Evolutionary conservation across 140 eudicot genomes (phyloP), one percentile per base, ranked within the genome.

Genomic region (Ambrosia hybrid): DNA sequence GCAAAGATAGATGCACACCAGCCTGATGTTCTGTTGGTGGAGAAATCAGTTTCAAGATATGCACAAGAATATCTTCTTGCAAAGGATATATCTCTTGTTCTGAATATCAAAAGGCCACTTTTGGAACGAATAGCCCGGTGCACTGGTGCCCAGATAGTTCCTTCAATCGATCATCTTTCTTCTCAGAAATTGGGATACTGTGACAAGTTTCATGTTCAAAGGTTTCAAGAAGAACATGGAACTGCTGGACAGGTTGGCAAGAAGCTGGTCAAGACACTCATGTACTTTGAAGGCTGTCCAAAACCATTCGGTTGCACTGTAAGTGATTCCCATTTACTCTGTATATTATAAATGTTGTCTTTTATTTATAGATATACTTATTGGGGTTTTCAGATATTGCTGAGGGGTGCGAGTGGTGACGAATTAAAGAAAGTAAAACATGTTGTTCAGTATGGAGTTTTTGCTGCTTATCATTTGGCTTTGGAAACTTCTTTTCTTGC

Each of bases 201-300:
- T 58, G 99, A 94, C 41, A 34, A 65, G 80, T 91, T 94, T 81
- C 96, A 86, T 79, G 96, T 94, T 34, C 86, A 83, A 79, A 91
- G 81, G 83, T 83, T 83, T 61, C 73, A 64, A 8, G 99, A 94
- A 82, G 97, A 91, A 74, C 97, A 94, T 80, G 99, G 99, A 41
- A 58, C 77, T 30, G 97, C 97, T 64, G 96, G 91, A 43, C 96
- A 86, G 81, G 74, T 62, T 74, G 97, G 97, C 65, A 94, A 88
- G 82, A 94, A 91, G 81, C 82, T 83, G 43, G 87, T 85, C 75
- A 94, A 94, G 79, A 94, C 97, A 38, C 79, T 94, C 71, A 94
- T 94, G 99, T 86, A 86, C 81, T 90, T 94, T 83, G 99, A 94
- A 86, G 99, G 97, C 38, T 94, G 99, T 72, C 99, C 99, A 61